Percentiles rank a stretch among this genome's conserved stretches.
Evolutionary conservation across 139 green algal species (phyloP).

Genomic region (Chlorella ohadii): DNA sequence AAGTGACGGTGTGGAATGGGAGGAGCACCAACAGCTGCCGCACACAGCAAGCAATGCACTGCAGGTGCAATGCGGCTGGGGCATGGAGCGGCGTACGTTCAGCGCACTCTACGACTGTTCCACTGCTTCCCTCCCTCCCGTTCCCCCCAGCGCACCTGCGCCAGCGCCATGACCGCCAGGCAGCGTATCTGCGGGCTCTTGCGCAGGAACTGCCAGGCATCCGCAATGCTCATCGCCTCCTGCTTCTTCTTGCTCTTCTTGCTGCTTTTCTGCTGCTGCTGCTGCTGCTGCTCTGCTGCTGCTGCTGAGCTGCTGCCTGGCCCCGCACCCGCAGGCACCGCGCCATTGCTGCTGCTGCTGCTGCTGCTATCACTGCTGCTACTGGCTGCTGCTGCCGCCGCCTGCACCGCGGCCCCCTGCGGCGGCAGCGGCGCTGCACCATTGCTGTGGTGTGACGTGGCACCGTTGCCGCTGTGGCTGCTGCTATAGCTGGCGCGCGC

Average conservation of each 20-base stretch:
- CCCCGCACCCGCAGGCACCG: not conserved
- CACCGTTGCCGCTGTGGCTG: not conserved
- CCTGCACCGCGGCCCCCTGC: not conserved
- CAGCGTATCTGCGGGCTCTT: slow-evolving; percentile 82
- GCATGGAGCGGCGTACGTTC: too few relatives aligned
- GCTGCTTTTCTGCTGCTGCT: not conserved
- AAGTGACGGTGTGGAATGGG: too few relatives aligned
- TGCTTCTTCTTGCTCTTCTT: slow-evolving; percentile 17
- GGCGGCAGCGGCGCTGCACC: slow-evolving; percentile 16
- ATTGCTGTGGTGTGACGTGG: not conserved
- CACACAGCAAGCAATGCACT: not conserved
- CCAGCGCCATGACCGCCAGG: slow-evolving; percentile 91
- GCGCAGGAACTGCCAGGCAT: slow-evolving; percentile 68
- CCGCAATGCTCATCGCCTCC: slow-evolving; percentile 46
- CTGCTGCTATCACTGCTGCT: slow-evolving; percentile 25
- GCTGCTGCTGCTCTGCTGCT: slow-evolving; percentile 31
- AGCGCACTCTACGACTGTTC: too few relatives aligned
- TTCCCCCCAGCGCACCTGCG: slow-evolving; percentile 56
- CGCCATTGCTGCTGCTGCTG: slow-evolving; percentile 2
- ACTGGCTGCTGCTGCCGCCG: slow-evolving; percentile 10
- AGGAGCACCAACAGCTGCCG: not conserved
- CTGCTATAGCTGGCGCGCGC: not conserved
- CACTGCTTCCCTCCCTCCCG: not conserved
- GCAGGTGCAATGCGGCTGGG: not conserved
- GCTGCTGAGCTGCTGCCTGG: slow-evolving; percentile 19